Evolutionary conservation across 495 filamentous ascomycete species (phyloP).

Genomic region (Penicillium cataractarum): DNA sequence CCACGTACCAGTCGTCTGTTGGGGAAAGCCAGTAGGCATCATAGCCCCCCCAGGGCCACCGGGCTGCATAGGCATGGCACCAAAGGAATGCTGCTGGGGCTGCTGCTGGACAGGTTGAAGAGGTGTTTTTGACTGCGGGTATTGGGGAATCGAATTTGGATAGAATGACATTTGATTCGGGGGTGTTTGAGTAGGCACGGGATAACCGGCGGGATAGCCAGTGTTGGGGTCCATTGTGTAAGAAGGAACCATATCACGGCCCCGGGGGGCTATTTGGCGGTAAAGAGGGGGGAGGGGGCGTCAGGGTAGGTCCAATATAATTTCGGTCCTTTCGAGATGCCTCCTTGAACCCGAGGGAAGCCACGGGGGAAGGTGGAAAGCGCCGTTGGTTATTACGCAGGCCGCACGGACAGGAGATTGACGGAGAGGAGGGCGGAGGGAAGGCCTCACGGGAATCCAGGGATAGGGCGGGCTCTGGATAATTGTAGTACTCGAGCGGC

Average conservation of each 20-base stretch:
- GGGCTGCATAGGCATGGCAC: slow-evolving; percentile 45
- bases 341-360: slow-evolving; percentile 17
- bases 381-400: slow-evolving; percentile 25
- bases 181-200: slow-evolving; percentile 44
- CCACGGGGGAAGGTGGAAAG: slow-evolving; percentile 7
- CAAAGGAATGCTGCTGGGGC: slow-evolving; percentile 45
- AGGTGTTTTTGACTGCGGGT: slow-evolving; percentile 42
- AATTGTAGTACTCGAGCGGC: slow-evolving; percentile 9
- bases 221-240: slow-evolving; percentile 50
- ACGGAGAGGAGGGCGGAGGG: slow-evolving; percentile 3
- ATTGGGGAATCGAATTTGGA: slow-evolving; percentile 43
- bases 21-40: slow-evolving; percentile 47
- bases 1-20: slow-evolving; percentile 46
- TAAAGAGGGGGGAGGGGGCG: slow-evolving; percentile 17
- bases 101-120: slow-evolving; percentile 36
- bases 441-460: slow-evolving; percentile 29
- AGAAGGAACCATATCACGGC: slow-evolving; percentile 22
- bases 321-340: slow-evolving; percentile 12
- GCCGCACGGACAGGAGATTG: slow-evolving; percentile 28
- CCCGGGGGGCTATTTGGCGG: slow-evolving; percentile 10
- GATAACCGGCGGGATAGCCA: slow-evolving; percentile 46
- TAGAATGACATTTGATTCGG: slow-evolving; percentile 47
- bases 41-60: slow-evolving; percentile 47
- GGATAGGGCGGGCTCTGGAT: slow-evolving; percentile 21
- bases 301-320: slow-evolving; percentile 21